Evolutionary conservation across 1,139 yeast species (phyloP).

Genomic region (Blastobotrys apis): DNA sequence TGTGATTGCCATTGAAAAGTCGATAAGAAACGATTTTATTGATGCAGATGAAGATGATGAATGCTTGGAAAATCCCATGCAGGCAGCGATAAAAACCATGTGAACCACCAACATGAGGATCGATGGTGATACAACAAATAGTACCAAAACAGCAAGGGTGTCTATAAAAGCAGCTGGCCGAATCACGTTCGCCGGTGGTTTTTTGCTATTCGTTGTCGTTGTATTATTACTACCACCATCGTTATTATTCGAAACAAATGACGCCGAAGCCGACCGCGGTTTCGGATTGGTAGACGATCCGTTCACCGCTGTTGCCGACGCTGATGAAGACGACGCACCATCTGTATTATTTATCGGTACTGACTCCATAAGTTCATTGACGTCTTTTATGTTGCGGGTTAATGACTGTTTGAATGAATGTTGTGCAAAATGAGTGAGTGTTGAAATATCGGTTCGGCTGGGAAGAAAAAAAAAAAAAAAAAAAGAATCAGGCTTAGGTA

Average conservation of each 20-base stretch:
- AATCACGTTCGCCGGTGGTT: constrained; percentile 18
- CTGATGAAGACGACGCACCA: background rate
- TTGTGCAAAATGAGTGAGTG: background rate
- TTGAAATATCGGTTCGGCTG: background rate
- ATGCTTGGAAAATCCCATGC: constrained; percentile 7
- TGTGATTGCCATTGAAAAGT: constrained; percentile 22
- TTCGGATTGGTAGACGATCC: background rate
- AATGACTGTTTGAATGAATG: background rate
- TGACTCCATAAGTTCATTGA: constrained; percentile 5
- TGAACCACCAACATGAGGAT: constrained; percentile 30
- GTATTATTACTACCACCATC: background rate
- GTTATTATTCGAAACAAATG: too few relatives aligned
- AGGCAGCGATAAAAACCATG: constrained; percentile 25
- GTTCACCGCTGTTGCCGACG: background rate
- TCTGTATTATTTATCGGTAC: constrained; percentile 6
- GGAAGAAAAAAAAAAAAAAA: constrained; percentile 2
- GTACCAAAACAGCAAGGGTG: constrained; percentile 31
- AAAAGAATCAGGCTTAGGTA: too few relatives aligned
- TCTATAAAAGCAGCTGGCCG: constrained; percentile 32
- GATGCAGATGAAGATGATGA: background rate
- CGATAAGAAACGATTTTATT: background rate
- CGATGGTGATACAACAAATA: constrained; percentile 31
- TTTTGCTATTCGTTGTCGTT: background rate
- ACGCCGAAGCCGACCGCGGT: background rate
- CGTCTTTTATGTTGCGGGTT: background rate